Evolutionary conservation across 2,329 filamentous ascomycete genomes (phyloP), one percentile per base, ranked within the genome.

Genomic region (Alternaria sp.): DNA sequence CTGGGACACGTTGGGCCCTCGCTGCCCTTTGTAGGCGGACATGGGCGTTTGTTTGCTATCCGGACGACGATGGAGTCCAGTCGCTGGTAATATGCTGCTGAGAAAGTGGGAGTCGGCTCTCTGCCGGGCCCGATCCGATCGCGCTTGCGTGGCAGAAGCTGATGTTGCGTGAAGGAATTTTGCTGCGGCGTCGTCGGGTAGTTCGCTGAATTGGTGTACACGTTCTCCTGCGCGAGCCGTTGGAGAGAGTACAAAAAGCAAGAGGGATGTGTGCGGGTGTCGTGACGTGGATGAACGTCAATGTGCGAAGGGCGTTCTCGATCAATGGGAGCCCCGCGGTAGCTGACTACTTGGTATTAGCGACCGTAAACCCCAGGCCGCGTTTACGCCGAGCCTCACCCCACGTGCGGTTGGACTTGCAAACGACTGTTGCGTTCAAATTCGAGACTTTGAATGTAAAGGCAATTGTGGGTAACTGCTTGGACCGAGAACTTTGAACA

Each of bases 1-100:
- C 77, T 93, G 91, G 76, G 93, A 93, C 82, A 97, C 92, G 80
- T 97, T 97, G 76, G 92, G 91, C 73, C 88, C 91, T 77, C 91
- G 89, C 66, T 93, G 91, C 76, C 90, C 90, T 81, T 87, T 89
- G 86, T 89, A 93, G 78, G 85, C 87, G 79, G 92, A 89, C 91
- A 93, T 93, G 74, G 57, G 66, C 65, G 58, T 65, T 62, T 57
- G 57, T 32, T 25, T 50, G 54, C 49, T 62, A 57, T 59, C 59
- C 51, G 45, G 61, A 47, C 26, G 66, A 58, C 52, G 56, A 59
- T 58, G 60, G 47, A 40, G 61, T 63, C 54, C 56, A 65, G 57
- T 46, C 45, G 68, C 66, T 55, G 46, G 56, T 59, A 45, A 49
- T 61, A 17, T 61, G 68, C 66, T 62, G 66, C 62, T 65, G 66